These are phyloP conservation scores for Jackrogersella minutella DNA, from an alignment of 495 filamentous ascomycete species.

Conservation along the genomic window DNA sequence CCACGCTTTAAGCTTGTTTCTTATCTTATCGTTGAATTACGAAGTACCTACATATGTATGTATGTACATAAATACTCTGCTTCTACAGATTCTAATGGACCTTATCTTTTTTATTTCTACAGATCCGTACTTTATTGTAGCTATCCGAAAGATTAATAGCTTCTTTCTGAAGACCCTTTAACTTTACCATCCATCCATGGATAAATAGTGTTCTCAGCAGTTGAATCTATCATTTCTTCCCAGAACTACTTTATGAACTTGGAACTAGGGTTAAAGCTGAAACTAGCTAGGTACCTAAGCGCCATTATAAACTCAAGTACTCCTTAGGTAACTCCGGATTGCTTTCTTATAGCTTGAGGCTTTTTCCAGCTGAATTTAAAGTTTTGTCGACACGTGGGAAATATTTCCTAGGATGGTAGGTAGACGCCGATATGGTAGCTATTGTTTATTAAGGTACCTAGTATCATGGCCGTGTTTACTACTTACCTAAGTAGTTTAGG, in stretches of 20 bases:
- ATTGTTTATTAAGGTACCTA: slow-evolving; percentile 15
- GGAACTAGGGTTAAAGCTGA: not conserved
- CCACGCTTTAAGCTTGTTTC: not conserved
- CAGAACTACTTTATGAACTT: not conserved
- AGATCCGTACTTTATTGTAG: no score
- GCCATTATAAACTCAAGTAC: slow-evolving; percentile 2
- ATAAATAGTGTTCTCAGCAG: not conserved
- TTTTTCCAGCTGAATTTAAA: slow-evolving; percentile 8
- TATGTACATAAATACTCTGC: no score
- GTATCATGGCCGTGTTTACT: no score
- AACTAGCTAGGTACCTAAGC: no score
- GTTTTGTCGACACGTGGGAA: not conserved
- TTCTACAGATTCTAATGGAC: no score
- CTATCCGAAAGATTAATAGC: no score
- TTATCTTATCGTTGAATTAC: slow-evolving; percentile 33
- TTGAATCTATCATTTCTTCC: no score
- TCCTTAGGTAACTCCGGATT: slow-evolving; percentile 8
- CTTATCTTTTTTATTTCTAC: no score
- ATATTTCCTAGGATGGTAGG: slow-evolving; percentile 13
- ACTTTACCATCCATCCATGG: no score
- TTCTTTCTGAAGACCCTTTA: no score
- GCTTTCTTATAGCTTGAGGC: slow-evolving; percentile 17
- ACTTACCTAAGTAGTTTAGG: no score
- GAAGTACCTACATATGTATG: no score
- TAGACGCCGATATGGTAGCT: slow-evolving; percentile 3